Evolutionary conservation across 192 early-diverging fungal species (phyloP).

Genomic region (Entomortierella chlamydospora): DNA sequence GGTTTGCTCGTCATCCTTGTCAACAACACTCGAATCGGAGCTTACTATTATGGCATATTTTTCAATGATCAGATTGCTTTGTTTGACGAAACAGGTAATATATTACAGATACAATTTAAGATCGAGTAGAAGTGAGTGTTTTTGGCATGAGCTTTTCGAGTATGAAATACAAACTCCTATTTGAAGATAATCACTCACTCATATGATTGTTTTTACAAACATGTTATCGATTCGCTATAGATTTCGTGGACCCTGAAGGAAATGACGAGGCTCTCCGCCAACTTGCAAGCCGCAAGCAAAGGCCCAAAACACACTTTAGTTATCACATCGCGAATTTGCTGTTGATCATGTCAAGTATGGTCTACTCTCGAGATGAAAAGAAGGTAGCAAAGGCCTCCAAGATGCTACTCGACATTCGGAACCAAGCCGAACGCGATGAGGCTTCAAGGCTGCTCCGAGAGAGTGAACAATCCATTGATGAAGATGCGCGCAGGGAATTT

Average conservation of each 20-base stretch:
- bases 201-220: background rate
- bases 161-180: too few species aligned
- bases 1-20: conserved; percentile 34
- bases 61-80: conserved; percentile 36
- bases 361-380: conserved; percentile 61
- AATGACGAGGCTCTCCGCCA: conserved; percentile 39
- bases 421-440: conserved; percentile 7
- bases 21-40: conserved; percentile 21
- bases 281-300: background rate
- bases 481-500: conserved; percentile 27
- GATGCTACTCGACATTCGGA: conserved; percentile 18
- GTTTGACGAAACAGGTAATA: conserved; percentile 49
- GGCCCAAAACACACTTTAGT: conserved; percentile 13
- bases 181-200: background rate
- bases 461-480: conserved; percentile 51
- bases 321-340: conserved; percentile 61
- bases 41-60: conserved; percentile 11
- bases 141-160: too few species aligned
- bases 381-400: conserved; percentile 58
- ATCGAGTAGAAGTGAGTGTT: too few species aligned
- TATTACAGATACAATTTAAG: too few species aligned
- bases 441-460: conserved; percentile 39
- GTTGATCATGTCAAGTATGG: conserved; percentile 58
- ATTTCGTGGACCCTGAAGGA: conserved; percentile 45
- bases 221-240: conserved; percentile 4